Percentiles rank a stretch among this genome's conserved stretches.
Evolutionary conservation across 306 rosid species (phyloP).

Genomic region (Lathyrus sativus): DNA sequence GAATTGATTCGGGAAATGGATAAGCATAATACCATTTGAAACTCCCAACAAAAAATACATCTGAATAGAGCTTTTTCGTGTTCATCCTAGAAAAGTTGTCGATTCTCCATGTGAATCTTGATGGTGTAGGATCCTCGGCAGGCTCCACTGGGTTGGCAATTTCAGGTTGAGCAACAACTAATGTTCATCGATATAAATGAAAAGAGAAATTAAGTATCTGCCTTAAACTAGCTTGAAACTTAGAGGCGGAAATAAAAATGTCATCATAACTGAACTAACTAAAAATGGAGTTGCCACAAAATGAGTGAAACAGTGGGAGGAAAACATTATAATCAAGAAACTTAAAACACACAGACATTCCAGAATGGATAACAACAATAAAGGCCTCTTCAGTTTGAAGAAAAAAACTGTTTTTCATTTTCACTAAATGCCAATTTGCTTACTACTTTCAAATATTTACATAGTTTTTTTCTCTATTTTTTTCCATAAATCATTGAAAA

Average conservation of each 20-base stretch:
- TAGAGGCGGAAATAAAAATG: background rate
- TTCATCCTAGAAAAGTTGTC: slow-evolving; percentile 75
- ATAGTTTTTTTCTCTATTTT: background rate
- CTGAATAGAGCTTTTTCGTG: slow-evolving; percentile 75
- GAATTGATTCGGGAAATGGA: slow-evolving; percentile 20
- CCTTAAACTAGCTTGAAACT: slow-evolving; percentile 27
- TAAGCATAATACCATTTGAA: slow-evolving; percentile 68
- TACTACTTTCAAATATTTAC: background rate
- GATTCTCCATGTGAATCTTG: slow-evolving; percentile 82
- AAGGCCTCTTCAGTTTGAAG: background rate
- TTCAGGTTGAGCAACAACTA: slow-evolving; percentile 75
- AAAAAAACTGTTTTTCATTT: background rate
- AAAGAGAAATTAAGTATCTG: slow-evolving; percentile 28
- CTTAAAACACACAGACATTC: slow-evolving; percentile 24
- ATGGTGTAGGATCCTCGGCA: slow-evolving; percentile 73
- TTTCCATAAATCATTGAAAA: background rate
- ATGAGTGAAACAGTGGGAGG: background rate
- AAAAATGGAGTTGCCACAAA: background rate
- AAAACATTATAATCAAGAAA: slow-evolving; percentile 20
- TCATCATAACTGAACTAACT: slow-evolving; percentile 25
- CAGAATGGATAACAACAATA: slow-evolving; percentile 26
- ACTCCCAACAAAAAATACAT: slow-evolving; percentile 70
- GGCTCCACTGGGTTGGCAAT: slow-evolving; percentile 67
- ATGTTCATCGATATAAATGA: slow-evolving; percentile 36
- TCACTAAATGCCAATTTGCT: background rate